These are phyloP conservation scores for Luffa acutangula DNA, from an alignment of 306 rosid species.

Conservation along the genomic window DNA sequence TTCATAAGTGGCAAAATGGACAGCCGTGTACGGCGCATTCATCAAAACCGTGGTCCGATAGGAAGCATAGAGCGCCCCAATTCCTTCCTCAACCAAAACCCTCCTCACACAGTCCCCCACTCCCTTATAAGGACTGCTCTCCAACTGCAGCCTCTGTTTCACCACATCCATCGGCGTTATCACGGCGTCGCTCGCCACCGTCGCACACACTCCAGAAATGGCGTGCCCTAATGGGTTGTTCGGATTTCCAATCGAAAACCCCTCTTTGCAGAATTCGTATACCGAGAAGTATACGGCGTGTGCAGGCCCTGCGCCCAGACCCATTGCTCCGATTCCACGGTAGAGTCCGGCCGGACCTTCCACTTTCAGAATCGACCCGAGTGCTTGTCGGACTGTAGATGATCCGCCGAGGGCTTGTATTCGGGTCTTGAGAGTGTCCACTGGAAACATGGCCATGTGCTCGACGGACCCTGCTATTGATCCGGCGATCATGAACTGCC, in stretches of 20 bases:
- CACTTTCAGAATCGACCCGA: slow-evolving; percentile 41
- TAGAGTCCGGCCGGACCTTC: slow-evolving; percentile 69
- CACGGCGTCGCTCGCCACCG: slow-evolving; percentile 71
- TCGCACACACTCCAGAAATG: slow-evolving; percentile 62
- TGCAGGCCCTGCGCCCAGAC: slow-evolving; percentile 89
- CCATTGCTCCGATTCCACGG: slow-evolving; percentile 81
- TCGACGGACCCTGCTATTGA: slow-evolving; percentile 67
- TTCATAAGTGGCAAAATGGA: slow-evolving; percentile 63
- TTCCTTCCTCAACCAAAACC: slow-evolving; percentile 66
- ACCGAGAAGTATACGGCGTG: slow-evolving; percentile 81
- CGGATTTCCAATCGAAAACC: slow-evolving; percentile 33
- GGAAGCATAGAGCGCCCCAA: slow-evolving; percentile 62
- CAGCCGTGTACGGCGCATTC: slow-evolving; percentile 80
- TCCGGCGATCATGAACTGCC: slow-evolving; percentile 85
- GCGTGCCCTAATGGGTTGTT: slow-evolving; percentile 46
- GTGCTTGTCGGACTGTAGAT: slow-evolving; percentile 55
- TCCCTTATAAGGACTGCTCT: slow-evolving; percentile 60
- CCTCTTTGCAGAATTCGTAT: slow-evolving; percentile 53
- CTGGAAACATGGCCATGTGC: slow-evolving; percentile 90
- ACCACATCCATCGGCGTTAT: slow-evolving; percentile 92
- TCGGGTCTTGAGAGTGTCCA: slow-evolving; percentile 81
- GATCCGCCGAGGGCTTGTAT: slow-evolving; percentile 64
- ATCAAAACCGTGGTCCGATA: slow-evolving; percentile 74
- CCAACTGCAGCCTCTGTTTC: slow-evolving; percentile 81
- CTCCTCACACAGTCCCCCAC: slow-evolving; percentile 60